phyloP scores from a whole-genome alignment of 2,329 filamentous ascomycete species.

The Apiospora sp. region DNA sequence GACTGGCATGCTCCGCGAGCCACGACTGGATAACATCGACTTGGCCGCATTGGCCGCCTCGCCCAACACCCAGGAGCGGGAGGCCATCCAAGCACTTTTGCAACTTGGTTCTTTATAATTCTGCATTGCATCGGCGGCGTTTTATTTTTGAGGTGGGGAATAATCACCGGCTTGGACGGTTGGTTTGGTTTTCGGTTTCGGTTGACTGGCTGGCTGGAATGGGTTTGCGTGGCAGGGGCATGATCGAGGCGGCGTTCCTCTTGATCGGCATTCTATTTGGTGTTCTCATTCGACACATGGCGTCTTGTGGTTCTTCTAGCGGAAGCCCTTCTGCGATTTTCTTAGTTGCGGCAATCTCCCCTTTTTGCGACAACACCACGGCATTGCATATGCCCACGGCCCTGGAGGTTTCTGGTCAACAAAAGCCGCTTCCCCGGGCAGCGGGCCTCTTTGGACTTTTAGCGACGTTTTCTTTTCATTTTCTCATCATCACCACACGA shows the following conservation, averaged over 20 bases:
- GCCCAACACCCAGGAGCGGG: slow-evolving; percentile 77
- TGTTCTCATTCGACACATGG: slow-evolving; percentile 36
- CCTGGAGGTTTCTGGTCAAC: slow-evolving; percentile 32
- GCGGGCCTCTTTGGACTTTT: slow-evolving; percentile 33
- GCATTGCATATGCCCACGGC: slow-evolving; percentile 38
- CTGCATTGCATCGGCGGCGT: slow-evolving; percentile 62
- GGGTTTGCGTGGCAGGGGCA: slow-evolving; percentile 36
- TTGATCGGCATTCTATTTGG: slow-evolving; percentile 36
- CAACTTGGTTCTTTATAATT: slow-evolving; percentile 81
- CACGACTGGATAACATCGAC: slow-evolving; percentile 59
- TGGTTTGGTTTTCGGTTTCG: slow-evolving; percentile 33
- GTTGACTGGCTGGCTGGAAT: slow-evolving; percentile 37
- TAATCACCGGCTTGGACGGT: slow-evolving; percentile 32
- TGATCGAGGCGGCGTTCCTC: slow-evolving; percentile 40
- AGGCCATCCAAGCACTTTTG: slow-evolving; percentile 82
- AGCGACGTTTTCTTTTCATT: slow-evolving; percentile 36
- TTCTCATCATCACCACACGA: slow-evolving; percentile 33
- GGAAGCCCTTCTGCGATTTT: slow-evolving; percentile 6
- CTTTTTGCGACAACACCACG: slow-evolving; percentile 29
- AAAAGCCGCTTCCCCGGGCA: slow-evolving; percentile 32
- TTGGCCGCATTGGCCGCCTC: slow-evolving; percentile 59
- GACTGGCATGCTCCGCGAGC: slow-evolving; percentile 62
- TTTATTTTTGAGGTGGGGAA: slow-evolving; percentile 40
- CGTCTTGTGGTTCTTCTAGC: slow-evolving; percentile 33
- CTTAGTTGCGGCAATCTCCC: slow-evolving; percentile 32